phyloP scores from a whole-genome alignment of 2,329 filamentous ascomycete genomes.

The Talaromyces marneffei region DNA sequence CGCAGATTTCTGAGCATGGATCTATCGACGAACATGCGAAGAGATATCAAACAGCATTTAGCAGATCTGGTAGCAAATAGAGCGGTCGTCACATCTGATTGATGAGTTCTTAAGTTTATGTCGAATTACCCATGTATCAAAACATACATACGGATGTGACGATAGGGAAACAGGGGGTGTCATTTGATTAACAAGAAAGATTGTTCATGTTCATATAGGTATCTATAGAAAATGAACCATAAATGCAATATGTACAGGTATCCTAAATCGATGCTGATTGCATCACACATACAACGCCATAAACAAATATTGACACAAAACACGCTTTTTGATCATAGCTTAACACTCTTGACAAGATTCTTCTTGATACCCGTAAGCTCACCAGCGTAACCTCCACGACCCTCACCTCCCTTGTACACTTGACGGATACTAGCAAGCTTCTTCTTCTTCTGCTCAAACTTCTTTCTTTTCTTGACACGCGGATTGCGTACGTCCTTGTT shows the following conservation, averaged over 20 bases:
- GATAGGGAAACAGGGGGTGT: neutral
- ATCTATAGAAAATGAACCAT: neutral
- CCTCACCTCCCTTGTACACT: slow-evolving; percentile 78
- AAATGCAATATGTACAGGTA: slow-evolving; percentile 7
- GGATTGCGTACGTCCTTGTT: slow-evolving; percentile 95
- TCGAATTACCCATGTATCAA: neutral
- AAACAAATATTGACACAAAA: neutral
- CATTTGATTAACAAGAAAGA: neutral
- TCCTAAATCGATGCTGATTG: neutral
- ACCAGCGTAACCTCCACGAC: slow-evolving; percentile 79
- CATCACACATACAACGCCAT: neutral
- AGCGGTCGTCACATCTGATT: neutral
- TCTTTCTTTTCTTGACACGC: slow-evolving; percentile 95
- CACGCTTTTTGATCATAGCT: slow-evolving; percentile 55
- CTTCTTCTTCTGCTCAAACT: slow-evolving; percentile 96
- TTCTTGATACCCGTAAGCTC: slow-evolving; percentile 95
- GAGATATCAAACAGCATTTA: neutral
- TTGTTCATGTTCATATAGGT: neutral
- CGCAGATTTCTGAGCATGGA: slow-evolving; percentile 51
- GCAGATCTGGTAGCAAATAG: neutral
- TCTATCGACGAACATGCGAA: slow-evolving; percentile 20
- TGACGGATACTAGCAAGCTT: slow-evolving; percentile 83
- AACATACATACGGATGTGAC: neutral
- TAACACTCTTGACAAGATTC: slow-evolving; percentile 85
- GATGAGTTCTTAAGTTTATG: neutral